These are phyloP conservation scores for Naganishia sp. DNA, from an alignment of 1,284 basidiomycete genomes.

Conservation along the genomic window DNA sequence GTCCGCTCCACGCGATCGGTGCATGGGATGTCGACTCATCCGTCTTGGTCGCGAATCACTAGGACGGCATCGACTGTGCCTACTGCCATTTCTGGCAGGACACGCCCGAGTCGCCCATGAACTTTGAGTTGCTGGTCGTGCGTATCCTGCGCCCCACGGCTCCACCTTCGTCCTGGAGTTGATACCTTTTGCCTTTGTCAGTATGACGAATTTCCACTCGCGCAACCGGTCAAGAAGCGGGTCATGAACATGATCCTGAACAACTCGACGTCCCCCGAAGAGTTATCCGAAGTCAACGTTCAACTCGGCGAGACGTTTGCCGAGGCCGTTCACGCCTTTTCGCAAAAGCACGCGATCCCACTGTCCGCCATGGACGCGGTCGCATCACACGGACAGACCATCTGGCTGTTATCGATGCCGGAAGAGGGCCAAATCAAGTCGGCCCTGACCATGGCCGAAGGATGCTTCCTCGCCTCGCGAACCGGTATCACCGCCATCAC, in stretches of 20 bases:
- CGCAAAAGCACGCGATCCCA: slow-evolving; percentile 29
- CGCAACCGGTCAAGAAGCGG: slow-evolving; percentile 38
- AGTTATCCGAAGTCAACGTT: slow-evolving; percentile 39
- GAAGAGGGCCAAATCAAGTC: slow-evolving; percentile 40
- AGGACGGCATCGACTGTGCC: slow-evolving; percentile 38
- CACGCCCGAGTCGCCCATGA: slow-evolving; percentile 36
- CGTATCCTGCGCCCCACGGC: not conserved
- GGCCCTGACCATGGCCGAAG: slow-evolving; percentile 39
- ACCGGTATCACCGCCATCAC: slow-evolving; percentile 36
- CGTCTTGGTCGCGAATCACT: not conserved
- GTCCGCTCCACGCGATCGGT: not conserved
- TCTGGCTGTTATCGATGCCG: slow-evolving; percentile 44
- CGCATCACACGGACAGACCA: slow-evolving; percentile 42
- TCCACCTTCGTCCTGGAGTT: not conserved
- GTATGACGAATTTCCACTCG: slow-evolving; percentile 41
- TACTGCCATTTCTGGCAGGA: slow-evolving; percentile 39
- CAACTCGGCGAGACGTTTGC: slow-evolving; percentile 37
- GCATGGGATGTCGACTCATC: too few species aligned
- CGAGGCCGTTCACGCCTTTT: slow-evolving; percentile 36
- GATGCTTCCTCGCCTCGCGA: slow-evolving; percentile 34
- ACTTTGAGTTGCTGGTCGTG: slow-evolving; percentile 39
- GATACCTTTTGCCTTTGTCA: slow-evolving; percentile 2
- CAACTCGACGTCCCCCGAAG: slow-evolving; percentile 39
- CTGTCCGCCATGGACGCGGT: slow-evolving; percentile 36
- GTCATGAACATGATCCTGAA: slow-evolving; percentile 41